These are phyloP conservation scores for Fraxinus baroniana DNA, from an alignment of 305 asterid species.

Conservation along the genomic window DNA sequence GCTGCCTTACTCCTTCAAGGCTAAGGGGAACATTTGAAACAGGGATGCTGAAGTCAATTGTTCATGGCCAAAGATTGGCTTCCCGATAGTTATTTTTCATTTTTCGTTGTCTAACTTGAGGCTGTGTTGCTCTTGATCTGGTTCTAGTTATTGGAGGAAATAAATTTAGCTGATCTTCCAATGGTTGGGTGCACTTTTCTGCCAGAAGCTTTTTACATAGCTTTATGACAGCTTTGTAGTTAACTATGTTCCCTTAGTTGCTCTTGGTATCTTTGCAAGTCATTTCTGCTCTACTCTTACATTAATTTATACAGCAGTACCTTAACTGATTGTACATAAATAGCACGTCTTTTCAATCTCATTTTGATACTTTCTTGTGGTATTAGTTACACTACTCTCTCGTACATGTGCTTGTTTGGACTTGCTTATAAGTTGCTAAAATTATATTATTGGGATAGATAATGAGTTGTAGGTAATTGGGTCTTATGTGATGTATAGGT, in stretches of 20 bases:
- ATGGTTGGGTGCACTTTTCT: not conserved
- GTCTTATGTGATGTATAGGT: not conserved
- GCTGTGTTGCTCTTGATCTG: not conserved
- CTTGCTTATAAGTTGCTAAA: not conserved
- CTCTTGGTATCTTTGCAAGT: not conserved
- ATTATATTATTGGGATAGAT: not conserved
- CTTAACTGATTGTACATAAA: not conserved
- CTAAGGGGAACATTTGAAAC: slow-evolving; percentile 13
- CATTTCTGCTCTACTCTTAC: not conserved
- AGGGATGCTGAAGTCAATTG: slow-evolving; percentile 18
- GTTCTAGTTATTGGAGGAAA: not conserved
- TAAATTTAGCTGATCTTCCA: not conserved
- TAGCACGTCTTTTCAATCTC: not conserved
- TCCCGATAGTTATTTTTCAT: not conserved
- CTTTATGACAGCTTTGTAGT: not conserved
- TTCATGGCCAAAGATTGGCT: slow-evolving; percentile 12
- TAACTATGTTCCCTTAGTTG: not conserved
- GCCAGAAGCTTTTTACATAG: not conserved
- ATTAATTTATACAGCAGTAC: not conserved
- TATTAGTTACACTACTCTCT: not conserved
- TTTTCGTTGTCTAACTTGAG: not conserved
- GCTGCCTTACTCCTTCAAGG: slow-evolving; percentile 54
- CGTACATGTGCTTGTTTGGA: not conserved
- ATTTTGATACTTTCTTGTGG: not conserved
- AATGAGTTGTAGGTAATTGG: not conserved